Evolutionary conservation across 2,329 filamentous ascomycete genomes (phyloP), one percentile per base, ranked within the genome.

Genomic region (Pseudopithomyces maydicus): DNA sequence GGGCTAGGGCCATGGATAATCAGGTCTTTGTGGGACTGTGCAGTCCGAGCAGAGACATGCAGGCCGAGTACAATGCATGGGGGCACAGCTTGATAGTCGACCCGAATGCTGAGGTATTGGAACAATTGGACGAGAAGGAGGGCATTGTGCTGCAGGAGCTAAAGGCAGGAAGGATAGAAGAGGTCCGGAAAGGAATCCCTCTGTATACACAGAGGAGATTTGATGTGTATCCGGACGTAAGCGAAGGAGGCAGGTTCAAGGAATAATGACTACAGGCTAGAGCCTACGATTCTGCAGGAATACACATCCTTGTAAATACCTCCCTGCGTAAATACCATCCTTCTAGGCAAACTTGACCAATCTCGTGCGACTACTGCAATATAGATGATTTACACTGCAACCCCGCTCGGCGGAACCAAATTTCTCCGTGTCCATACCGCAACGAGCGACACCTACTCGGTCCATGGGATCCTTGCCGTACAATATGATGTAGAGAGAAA

Each of bases 1-100:
- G 91, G 63, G 92, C 90, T 14, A 83, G 95, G 60, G 95, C 94
- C 5, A 84, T 96, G 67, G 94, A 99, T 72, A 98, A 98, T 74
- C 92, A 99, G 81, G 81, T 96, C 10, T 98, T 96, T 75, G 92
- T 98, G 12, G 95, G 88, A 33, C 79, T 99, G 74, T 99, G 95
- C 79, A 95, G 90, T 73, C 95, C 95, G 0, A 92, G 94, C 32
- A 83, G 94, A 58, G 92, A 96, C 75, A 82, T 88, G 81, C 72
- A 76, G 41, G 91, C 91, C 0, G 82, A 83, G 6, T 99, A 99
- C 75, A 88, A 93, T 71, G 94, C 95, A 1, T 99, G 88, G 84
- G 95, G 95, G 0, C 95, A 99, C 76, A 96, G 89, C 67, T 81
- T 97, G 81, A 82, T 98, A 53, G 88, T 90, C 6, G 91, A 97